Conservation (phyloP, 148 eudicot genomes). For the Bassia scoparia region DNA sequence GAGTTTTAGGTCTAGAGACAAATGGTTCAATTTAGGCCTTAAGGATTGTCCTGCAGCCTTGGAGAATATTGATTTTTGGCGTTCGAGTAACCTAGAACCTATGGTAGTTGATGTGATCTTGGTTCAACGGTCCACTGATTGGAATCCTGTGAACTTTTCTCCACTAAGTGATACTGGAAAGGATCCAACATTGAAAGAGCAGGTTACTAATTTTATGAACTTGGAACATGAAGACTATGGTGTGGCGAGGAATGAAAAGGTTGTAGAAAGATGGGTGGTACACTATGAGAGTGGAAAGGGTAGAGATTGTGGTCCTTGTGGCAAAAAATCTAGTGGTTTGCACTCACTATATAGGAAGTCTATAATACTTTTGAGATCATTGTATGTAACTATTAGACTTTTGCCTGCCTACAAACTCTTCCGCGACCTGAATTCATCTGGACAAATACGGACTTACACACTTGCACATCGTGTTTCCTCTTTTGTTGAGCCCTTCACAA, state of each 20-base stretch:
- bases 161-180: constrained; percentile 33
- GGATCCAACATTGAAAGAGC: constrained; percentile 41
- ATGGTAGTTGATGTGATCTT: constrained; percentile 84
- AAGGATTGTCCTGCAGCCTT: constrained; percentile 81
- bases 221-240: constrained; percentile 50
- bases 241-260: constrained; percentile 45
- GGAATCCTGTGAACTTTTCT: constrained; percentile 47
- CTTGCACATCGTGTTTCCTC: constrained; percentile 67
- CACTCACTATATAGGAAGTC: constrained; percentile 66
- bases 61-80: constrained; percentile 83
- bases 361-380: constrained; percentile 66
- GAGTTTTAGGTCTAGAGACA: constrained; percentile 69
- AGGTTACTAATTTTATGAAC: constrained; percentile 32
- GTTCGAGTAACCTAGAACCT: constrained; percentile 72
- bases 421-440: constrained; percentile 67
- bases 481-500: constrained; percentile 76
- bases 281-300: constrained; percentile 64
- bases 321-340: constrained; percentile 55
- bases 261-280: constrained; percentile 93
- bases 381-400: constrained; percentile 69
- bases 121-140: constrained; percentile 41
- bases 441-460: constrained; percentile 53
- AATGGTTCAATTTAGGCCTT: constrained; percentile 85
- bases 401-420: constrained; percentile 83
- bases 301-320: constrained; percentile 38